Evolutionary conservation across 441 rosid genomes (phyloP).

Genomic region (Syzygium syzygioides): DNA sequence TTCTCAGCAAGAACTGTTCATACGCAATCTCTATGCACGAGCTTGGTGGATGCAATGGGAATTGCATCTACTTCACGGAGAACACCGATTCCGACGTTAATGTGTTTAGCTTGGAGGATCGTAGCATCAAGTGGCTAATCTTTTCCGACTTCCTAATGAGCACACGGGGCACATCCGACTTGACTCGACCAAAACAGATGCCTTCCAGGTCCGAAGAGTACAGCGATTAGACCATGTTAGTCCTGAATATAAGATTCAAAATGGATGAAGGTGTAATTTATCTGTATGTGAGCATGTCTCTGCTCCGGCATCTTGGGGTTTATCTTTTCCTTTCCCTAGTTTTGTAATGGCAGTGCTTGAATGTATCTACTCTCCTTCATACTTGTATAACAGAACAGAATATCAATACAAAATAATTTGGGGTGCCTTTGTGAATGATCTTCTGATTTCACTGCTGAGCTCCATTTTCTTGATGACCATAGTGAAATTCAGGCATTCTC

Average conservation of each 20-base stretch:
- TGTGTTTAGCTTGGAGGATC: not conserved
- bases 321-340: not conserved
- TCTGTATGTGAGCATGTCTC: not conserved
- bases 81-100: not conserved
- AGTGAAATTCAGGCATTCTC: not conserved
- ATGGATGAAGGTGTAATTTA: not conserved
- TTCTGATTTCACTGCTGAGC: not conserved
- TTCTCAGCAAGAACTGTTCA: conserved; percentile 13
- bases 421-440: not conserved
- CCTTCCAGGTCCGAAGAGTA: not conserved
- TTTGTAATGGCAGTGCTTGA: not conserved
- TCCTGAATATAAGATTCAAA: not conserved
- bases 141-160: not conserved
- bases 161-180: not conserved
- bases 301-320: not conserved
- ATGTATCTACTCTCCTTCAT: not conserved
- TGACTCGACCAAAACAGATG: not conserved
- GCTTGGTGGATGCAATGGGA: conserved; percentile 17
- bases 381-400: not conserved
- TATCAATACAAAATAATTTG: not conserved
- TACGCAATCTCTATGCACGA: conserved; percentile 18
- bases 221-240: not conserved
- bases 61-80: conserved; percentile 32
- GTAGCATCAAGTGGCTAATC: not conserved
- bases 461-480: not conserved